Conservation (phyloP, 352 stramenopile species). For the Phytophthora tentaculata region DNA sequence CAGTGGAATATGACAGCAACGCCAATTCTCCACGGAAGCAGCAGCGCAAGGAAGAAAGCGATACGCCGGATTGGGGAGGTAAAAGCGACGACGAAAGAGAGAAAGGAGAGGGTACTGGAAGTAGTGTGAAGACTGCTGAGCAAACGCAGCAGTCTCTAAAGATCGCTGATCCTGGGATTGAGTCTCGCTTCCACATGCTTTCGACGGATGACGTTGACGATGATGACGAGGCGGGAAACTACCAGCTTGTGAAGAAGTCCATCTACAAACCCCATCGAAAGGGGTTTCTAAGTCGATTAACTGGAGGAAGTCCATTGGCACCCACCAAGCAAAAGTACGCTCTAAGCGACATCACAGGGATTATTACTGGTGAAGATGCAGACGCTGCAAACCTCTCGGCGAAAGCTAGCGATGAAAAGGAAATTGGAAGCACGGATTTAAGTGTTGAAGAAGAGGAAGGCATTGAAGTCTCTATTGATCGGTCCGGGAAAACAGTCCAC, state of each 20-base stretch:
- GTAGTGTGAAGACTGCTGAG: background rate
- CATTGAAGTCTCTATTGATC: slow-evolving; percentile 61
- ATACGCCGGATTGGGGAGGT: slow-evolving; percentile 10
- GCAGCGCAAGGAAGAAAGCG: slow-evolving; percentile 6
- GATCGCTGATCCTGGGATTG: background rate
- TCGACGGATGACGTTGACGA: slow-evolving; percentile 25
- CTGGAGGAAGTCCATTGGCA: slow-evolving; percentile 7
- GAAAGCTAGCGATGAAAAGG: slow-evolving; percentile 2
- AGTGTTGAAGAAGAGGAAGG: slow-evolving; percentile 51
- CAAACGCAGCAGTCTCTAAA: background rate
- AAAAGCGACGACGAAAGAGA: background rate
- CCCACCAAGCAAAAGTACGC: slow-evolving; percentile 34
- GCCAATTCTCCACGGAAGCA: background rate
- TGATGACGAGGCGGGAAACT: slow-evolving; percentile 24
- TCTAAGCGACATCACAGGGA: slow-evolving; percentile 25
- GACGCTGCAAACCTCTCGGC: slow-evolving; percentile 5
- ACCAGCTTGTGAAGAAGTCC: slow-evolving; percentile 68
- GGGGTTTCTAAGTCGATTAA: slow-evolving; percentile 38
- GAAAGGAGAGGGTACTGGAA: background rate
- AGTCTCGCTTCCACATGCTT: slow-evolving; percentile 39
- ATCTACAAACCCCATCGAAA: slow-evolving; percentile 66
- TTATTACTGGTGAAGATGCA: slow-evolving; percentile 26
- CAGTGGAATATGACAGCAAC: slow-evolving; percentile 31
- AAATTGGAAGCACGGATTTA: slow-evolving; percentile 20
- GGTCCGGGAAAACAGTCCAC: background rate